phyloP scores from a whole-genome alignment of 768 basidiomycete species.

The Trametes cingulata region DNA sequence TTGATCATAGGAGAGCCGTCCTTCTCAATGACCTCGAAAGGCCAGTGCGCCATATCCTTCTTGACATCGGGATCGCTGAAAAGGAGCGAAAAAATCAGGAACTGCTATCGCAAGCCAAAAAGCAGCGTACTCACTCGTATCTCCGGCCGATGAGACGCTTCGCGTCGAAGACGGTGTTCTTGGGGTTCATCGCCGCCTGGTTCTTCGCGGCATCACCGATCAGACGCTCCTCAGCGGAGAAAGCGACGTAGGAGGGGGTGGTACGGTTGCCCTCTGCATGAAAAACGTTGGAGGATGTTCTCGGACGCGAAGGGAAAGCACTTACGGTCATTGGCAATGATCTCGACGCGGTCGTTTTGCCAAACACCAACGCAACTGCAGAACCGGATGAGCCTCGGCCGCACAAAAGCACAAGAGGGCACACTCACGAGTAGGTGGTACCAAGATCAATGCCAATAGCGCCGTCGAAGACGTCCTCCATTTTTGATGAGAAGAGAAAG shows the following conservation, averaged over 20 bases:
- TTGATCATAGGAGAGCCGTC: conserved; percentile 97
- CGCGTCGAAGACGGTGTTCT: conserved; percentile 98
- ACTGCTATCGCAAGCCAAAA: neutral
- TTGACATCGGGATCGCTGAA: conserved; percentile 85
- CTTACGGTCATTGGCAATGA: conserved; percentile 96
- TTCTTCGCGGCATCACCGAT: conserved; percentile 99
- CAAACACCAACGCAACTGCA: conserved; percentile 95
- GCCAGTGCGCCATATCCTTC: conserved; percentile 98
- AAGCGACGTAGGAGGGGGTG: conserved; percentile 99
- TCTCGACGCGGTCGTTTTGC: conserved; percentile 99
- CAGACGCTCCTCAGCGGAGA: conserved; percentile 93
- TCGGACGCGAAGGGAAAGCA: conserved; percentile 24
- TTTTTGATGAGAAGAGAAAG: conserved; percentile 49
- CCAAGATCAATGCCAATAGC: conserved; percentile 97
- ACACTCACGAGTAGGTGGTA: conserved; percentile 90
- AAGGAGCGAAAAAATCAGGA: conserved; percentile 7
- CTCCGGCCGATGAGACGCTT: conserved; percentile 98
- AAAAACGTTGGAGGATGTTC: conserved; percentile 3
- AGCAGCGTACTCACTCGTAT: conserved; percentile 68
- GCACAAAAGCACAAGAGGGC: neutral
- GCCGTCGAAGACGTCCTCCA: conserved; percentile 94
- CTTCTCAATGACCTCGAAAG: conserved; percentile 94
- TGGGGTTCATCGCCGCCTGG: conserved; percentile 99
- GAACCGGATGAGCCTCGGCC: conserved; percentile 25
- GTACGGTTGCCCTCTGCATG: conserved; percentile 92